Conservation (phyloP, 345 rosid species). For the Cardiospermum halicacabum region DNA sequence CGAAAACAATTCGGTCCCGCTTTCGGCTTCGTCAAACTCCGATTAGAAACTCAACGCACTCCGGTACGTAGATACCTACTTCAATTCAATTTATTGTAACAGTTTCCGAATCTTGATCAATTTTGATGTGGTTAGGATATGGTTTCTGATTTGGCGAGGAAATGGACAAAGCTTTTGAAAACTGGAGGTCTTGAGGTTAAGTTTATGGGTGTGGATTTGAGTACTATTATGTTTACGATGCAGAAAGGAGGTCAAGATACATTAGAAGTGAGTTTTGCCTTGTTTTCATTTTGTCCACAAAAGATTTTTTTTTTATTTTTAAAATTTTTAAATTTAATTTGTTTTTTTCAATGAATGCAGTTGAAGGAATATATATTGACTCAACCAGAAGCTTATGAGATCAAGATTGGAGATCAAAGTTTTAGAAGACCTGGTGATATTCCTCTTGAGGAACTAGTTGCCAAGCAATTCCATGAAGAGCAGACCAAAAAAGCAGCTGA, state of each 20-base stretch:
- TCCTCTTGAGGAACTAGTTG: slow-evolving; percentile 58
- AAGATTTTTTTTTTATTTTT: neutral
- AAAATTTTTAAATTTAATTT: neutral
- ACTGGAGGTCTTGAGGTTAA: slow-evolving; percentile 69
- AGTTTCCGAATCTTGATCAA: neutral
- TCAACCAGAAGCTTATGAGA: slow-evolving; percentile 77
- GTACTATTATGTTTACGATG: slow-evolving; percentile 83
- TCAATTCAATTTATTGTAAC: neutral
- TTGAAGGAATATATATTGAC: slow-evolving; percentile 72
- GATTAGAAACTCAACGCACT: slow-evolving; percentile 53
- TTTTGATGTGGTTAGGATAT: slow-evolving; percentile 40
- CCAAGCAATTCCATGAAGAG: slow-evolving; percentile 32
- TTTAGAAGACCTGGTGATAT: slow-evolving; percentile 84
- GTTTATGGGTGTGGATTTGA: slow-evolving; percentile 64
- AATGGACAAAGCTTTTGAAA: slow-evolving; percentile 69
- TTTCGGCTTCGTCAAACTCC: slow-evolving; percentile 89
- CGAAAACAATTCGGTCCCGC: slow-evolving; percentile 57
- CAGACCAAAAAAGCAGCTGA: slow-evolving; percentile 8
- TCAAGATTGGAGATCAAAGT: slow-evolving; percentile 72
- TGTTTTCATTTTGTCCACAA: neutral
- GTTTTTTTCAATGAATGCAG: slow-evolving; percentile 26
- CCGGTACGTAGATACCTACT: slow-evolving; percentile 31
- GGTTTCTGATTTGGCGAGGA: slow-evolving; percentile 61
- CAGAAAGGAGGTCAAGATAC: slow-evolving; percentile 51
- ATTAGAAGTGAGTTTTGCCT: slow-evolving; percentile 51